These are phyloP conservation scores for Starmera quercuum DNA, from an alignment of 805 yeast genomes.

Conservation along the genomic window DNA sequence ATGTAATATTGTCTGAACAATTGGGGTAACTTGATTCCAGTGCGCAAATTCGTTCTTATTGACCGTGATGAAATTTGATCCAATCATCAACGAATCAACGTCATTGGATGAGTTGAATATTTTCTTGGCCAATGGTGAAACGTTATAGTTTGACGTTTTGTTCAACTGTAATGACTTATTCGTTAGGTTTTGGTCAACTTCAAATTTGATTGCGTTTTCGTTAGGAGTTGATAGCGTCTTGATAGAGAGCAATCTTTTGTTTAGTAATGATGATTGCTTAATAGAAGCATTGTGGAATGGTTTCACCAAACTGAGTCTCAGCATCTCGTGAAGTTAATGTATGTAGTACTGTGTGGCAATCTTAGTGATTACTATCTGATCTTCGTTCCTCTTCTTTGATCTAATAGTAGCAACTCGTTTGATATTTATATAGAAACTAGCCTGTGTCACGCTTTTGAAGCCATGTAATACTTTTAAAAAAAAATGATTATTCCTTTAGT, in stretches of 20 bases:
- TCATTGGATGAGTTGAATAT: conserved; percentile 48
- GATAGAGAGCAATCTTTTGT: conserved; percentile 13
- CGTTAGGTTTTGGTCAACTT: conserved; percentile 29
- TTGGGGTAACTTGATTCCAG: conserved; percentile 70
- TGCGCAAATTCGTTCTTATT: conserved; percentile 57
- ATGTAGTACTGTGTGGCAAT: too few relatives aligned
- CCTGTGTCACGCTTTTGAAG: background rate
- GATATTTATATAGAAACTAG: too few relatives aligned
- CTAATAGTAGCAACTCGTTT: too few relatives aligned
- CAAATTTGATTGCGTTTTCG: conserved; percentile 66
- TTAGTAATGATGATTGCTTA: background rate
- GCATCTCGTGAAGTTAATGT: too few relatives aligned
- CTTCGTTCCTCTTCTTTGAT: too few relatives aligned
- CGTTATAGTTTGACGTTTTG: conserved; percentile 15
- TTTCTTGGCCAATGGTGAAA: conserved; percentile 57
- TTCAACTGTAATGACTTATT: conserved; percentile 15
- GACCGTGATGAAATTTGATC: conserved; percentile 65
- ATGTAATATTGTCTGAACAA: conserved; percentile 44
- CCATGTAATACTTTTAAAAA: background rate
- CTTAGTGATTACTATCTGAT: too few relatives aligned
- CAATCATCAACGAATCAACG: conserved; percentile 66
- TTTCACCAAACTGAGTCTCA: too few relatives aligned
- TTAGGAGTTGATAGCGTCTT: conserved; percentile 62
- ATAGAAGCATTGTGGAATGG: too few relatives aligned
- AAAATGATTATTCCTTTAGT: too few relatives aligned